Evolutionary conservation across 2,329 filamentous ascomycete species (phyloP).

Genomic region (Alternaria ethzedia): DNA sequence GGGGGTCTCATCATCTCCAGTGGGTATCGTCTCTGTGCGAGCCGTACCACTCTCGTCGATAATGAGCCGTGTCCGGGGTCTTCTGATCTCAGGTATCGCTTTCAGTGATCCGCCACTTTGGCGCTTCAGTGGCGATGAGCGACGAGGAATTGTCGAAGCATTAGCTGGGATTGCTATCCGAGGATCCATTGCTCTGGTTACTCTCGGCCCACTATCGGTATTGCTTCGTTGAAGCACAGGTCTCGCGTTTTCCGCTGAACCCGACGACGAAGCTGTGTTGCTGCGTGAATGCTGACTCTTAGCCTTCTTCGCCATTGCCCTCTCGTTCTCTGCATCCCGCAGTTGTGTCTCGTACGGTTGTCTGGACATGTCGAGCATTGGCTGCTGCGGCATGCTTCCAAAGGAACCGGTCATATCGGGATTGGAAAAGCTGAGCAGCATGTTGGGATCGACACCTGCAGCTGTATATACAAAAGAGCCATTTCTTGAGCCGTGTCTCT

Average conservation of each 20-base stretch:
- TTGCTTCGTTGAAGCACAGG: slow-evolving; percentile 54
- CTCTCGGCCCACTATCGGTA: slow-evolving; percentile 51
- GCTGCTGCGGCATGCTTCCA: slow-evolving; percentile 31
- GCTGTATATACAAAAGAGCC: slow-evolving; percentile 46
- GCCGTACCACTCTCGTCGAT: slow-evolving; percentile 57
- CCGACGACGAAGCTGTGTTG: slow-evolving; percentile 49
- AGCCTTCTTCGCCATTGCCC: slow-evolving; percentile 37
- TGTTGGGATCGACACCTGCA: slow-evolving; percentile 55
- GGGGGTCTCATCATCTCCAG: slow-evolving; percentile 43
- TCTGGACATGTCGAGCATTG: slow-evolving; percentile 22
- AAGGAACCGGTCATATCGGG: slow-evolving; percentile 38
- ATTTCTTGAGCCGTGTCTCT: slow-evolving; percentile 27
- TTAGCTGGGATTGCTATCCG: slow-evolving; percentile 29
- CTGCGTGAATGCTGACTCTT: slow-evolving; percentile 49
- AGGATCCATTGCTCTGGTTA: slow-evolving; percentile 39
- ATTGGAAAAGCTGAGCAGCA: slow-evolving; percentile 53
- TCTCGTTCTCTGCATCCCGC: slow-evolving; percentile 44
- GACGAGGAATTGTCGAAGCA: slow-evolving; percentile 47
- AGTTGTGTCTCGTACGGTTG: slow-evolving; percentile 51
- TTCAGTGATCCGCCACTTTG: slow-evolving; percentile 50
- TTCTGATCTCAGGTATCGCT: slow-evolving; percentile 54
- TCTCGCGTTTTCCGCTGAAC: slow-evolving; percentile 39
- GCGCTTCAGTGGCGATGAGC: slow-evolving; percentile 56
- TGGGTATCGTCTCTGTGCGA: slow-evolving; percentile 53
- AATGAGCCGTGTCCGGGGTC: slow-evolving; percentile 53